These are phyloP conservation scores for Coix lacrymajobi DNA, from an alignment of 176 grass and related monocot species.

Conservation along the genomic window DNA sequence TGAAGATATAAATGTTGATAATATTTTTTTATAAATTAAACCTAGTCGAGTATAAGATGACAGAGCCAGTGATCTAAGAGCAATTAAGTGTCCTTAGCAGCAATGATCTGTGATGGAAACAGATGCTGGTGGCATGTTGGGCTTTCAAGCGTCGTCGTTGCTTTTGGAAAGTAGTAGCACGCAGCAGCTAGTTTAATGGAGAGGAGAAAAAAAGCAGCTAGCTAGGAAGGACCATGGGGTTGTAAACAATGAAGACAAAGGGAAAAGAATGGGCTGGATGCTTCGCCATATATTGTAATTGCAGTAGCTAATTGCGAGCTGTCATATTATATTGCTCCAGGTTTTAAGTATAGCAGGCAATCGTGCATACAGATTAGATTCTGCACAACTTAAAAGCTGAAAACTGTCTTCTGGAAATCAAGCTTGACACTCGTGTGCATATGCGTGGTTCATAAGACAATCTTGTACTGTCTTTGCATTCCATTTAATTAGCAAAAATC, in stretches of 20 bases:
- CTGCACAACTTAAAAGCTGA: background rate
- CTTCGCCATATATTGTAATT: background rate
- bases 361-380: conserved; percentile 21
- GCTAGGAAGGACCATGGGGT: background rate
- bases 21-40: too few species aligned
- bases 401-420: background rate
- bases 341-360: conserved; percentile 3
- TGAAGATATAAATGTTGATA: too few species aligned
- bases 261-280: background rate
- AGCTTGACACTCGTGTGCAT: background rate
- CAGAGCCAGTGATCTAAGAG: background rate
- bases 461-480: background rate
- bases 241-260: background rate
- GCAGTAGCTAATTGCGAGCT: conserved; percentile 16
- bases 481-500: background rate
- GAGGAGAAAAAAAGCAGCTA: background rate
- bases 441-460: background rate
- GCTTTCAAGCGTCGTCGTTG: conserved; percentile 12
- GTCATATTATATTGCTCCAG: background rate
- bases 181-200: background rate
- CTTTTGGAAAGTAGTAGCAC: conserved; percentile 15
- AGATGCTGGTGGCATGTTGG: conserved; percentile 14
- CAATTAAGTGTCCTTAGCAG: conserved; percentile 10
- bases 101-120: conserved; percentile 34
- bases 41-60: too few species aligned